Evolutionary conservation across 345 rosid genomes (phyloP).

Genomic region (Eucalyptus marginata): DNA sequence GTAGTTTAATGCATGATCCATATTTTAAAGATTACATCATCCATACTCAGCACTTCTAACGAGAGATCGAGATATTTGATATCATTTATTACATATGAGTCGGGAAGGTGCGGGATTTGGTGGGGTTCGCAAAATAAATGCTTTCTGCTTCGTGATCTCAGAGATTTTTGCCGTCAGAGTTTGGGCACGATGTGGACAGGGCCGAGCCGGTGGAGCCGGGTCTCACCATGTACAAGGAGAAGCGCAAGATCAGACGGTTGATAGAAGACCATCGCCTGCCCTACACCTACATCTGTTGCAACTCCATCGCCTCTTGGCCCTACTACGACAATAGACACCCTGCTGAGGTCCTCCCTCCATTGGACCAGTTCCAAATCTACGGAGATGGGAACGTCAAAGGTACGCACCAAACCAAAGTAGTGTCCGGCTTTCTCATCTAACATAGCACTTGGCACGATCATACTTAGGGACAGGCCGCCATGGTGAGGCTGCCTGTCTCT

Average conservation of each 20-base stretch:
- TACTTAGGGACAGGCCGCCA: background rate
- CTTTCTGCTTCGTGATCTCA: background rate
- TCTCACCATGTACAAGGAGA: slow-evolving; percentile 29
- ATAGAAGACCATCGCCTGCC: slow-evolving; percentile 30
- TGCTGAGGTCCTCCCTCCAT: slow-evolving; percentile 45
- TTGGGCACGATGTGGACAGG: slow-evolving; percentile 61
- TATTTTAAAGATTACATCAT: background rate
- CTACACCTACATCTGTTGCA: slow-evolving; percentile 59
- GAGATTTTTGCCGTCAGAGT: slow-evolving; percentile 71
- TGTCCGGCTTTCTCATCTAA: background rate
- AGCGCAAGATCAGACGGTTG: slow-evolving; percentile 30
- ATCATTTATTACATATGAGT: no score
- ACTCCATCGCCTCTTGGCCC: slow-evolving; percentile 78
- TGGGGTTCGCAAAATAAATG: background rate
- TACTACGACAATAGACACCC: slow-evolving; percentile 57
- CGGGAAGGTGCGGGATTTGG: background rate
- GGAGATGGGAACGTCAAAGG: slow-evolving; percentile 68
- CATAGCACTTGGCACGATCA: background rate
- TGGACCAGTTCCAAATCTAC: slow-evolving; percentile 51
- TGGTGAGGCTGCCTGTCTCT: background rate
- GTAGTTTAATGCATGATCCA: background rate
- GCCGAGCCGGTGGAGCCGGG: slow-evolving; percentile 69
- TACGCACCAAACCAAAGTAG: background rate
- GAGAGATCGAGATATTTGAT: background rate
- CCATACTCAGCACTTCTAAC: background rate